Conservation (phyloP, 768 basidiomycete species). For the Tephrocybe rancida region DNA sequence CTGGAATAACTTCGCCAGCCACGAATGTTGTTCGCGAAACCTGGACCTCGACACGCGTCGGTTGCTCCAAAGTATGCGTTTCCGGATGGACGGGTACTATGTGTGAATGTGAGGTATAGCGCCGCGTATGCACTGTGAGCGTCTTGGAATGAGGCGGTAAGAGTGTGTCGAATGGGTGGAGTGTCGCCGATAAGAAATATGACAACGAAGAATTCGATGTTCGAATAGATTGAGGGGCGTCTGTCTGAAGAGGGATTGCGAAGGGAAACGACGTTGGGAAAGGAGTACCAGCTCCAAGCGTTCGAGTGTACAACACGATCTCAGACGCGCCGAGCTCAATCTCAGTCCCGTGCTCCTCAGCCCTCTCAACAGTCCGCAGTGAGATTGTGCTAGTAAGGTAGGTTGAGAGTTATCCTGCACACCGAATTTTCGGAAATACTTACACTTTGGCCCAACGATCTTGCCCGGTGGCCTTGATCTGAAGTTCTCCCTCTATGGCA, state of each 20-base stretch:
- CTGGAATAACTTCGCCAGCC: slow-evolving; percentile 72
- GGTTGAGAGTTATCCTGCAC: slow-evolving; percentile 7
- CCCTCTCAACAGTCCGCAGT: slow-evolving; percentile 67
- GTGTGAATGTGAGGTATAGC: slow-evolving; percentile 70
- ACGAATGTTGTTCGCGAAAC: slow-evolving; percentile 73
- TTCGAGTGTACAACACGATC: slow-evolving; percentile 53
- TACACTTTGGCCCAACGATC: slow-evolving; percentile 71
- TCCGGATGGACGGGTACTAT: slow-evolving; percentile 62
- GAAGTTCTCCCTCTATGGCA: slow-evolving; percentile 85
- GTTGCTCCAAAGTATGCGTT: slow-evolving; percentile 56
- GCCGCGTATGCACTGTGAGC: slow-evolving; percentile 68
- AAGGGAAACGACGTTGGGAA: slow-evolving; percentile 76
- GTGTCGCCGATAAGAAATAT: slow-evolving; percentile 68
- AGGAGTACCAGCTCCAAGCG: slow-evolving; percentile 32
- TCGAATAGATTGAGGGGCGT: slow-evolving; percentile 83
- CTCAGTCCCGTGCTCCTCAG: slow-evolving; percentile 65
- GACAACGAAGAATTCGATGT: slow-evolving; percentile 74
- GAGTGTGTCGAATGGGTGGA: slow-evolving; percentile 51
- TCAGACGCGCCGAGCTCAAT: slow-evolving; percentile 69
- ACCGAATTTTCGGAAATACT: slow-evolving; percentile 34
- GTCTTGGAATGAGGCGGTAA: slow-evolving; percentile 50
- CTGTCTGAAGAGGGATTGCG: slow-evolving; percentile 74
- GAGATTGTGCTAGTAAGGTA: slow-evolving; percentile 54
- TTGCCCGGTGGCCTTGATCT: slow-evolving; percentile 70
- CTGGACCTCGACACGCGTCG: slow-evolving; percentile 70